Evolutionary conservation across 2,329 filamentous ascomycete genomes (phyloP).

Genomic region (Immersiporthe knoxdaviesiana): DNA sequence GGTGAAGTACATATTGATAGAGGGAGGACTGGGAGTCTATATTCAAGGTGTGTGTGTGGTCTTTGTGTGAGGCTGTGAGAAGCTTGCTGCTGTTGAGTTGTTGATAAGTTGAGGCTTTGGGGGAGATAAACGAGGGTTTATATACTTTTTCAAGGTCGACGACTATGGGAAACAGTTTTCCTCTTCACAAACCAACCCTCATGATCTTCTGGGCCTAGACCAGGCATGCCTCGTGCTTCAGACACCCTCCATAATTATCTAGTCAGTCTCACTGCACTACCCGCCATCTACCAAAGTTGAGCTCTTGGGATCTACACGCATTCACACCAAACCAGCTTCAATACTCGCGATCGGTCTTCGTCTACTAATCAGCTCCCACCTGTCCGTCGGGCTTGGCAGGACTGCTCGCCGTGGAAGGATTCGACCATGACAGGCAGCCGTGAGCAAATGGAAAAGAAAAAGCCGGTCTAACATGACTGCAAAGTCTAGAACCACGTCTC

Average conservation of each 20-base stretch:
- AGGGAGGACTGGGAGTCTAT: background rate
- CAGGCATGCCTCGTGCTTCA: background rate
- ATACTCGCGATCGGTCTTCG: background rate
- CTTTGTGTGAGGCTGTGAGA: background rate
- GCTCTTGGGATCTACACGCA: background rate
- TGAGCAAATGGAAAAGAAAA: background rate
- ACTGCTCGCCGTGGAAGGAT: background rate
- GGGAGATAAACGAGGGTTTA: background rate
- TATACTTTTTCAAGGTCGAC: background rate
- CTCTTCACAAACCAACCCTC: no score
- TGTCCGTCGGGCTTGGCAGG: background rate
- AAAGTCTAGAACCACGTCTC: background rate
- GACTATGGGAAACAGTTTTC: background rate
- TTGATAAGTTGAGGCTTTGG: background rate
- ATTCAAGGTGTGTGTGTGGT: background rate
- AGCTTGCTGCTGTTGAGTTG: background rate
- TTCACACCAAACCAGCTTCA: background rate
- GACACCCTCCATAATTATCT: background rate
- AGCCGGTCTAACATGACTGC: background rate
- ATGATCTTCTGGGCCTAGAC: background rate
- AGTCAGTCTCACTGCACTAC: background rate
- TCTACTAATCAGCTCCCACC: background rate
- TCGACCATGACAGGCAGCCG: background rate
- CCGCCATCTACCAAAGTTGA: background rate
- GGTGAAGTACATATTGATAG: slow-evolving; percentile 19